phyloP scores from a whole-genome alignment of 148 eudicot genomes.

The Pharnaceum exiguum region DNA sequence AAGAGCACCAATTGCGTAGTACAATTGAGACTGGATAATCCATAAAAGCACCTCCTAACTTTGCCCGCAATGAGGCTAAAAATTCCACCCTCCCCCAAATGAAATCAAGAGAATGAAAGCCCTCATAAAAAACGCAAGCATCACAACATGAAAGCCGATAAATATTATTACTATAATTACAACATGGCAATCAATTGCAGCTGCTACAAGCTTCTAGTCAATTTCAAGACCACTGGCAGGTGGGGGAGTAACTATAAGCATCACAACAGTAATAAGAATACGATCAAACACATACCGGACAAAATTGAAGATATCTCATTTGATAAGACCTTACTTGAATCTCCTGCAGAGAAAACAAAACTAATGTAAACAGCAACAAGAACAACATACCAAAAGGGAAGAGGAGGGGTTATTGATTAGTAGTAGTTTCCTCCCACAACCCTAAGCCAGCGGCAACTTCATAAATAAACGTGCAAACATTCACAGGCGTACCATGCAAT shows the following conservation, averaged over 20 bases:
- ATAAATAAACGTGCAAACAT: too few relatives aligned
- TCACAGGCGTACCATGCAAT: too few relatives aligned
- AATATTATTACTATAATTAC: too few relatives aligned
- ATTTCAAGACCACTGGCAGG: neutral
- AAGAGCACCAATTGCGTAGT: too few relatives aligned
- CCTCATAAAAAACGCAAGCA: neutral
- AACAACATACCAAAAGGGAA: neutral
- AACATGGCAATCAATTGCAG: neutral
- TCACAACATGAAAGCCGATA: neutral
- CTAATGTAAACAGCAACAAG: neutral
- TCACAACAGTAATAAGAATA: neutral
- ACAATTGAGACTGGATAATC: too few relatives aligned
- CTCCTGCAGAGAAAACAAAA: slow-evolving; percentile 27
- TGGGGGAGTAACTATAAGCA: neutral
- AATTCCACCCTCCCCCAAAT: too few relatives aligned
- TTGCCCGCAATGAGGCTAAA: too few relatives aligned
- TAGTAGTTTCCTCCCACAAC: too few relatives aligned
- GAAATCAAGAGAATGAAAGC: too few relatives aligned
- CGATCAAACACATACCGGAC: slow-evolving; percentile 37
- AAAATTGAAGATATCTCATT: slow-evolving; percentile 34
- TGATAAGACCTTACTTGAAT: slow-evolving; percentile 18
- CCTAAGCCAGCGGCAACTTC: too few relatives aligned
- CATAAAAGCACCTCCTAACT: too few relatives aligned
- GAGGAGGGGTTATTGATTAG: too few relatives aligned
- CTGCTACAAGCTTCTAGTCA: neutral